Base-by-base conservation (phyloP, 306 rosid species). In the Cicer bijugum region DNA sequence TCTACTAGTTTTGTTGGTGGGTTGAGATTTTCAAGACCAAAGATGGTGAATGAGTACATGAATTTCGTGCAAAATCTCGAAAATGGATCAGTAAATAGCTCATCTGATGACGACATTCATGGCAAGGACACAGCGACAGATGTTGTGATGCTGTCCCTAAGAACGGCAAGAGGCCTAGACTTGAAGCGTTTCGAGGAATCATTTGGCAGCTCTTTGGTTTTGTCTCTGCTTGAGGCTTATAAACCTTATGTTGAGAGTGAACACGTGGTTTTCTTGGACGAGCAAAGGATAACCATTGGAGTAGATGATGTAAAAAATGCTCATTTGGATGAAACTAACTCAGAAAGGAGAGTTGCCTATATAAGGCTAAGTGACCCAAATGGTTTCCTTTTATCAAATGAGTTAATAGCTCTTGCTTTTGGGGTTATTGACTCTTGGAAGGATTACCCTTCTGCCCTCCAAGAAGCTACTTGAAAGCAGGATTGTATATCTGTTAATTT, bases 371-470 rank as follows among this genome's bases (percentile, higher is more conserved):
- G 93, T 77, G 97, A 94, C 69, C 99, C 99, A 20, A 89, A 91
- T 68, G 97, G 99, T 72, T 94, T 94, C 80, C 92, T 94, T 55
- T 82, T 94, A 77, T 94, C 97, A 37, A 89, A 91, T 75, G 97
- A 91, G 72, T 68, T 95, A 59, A 95, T 95, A 82, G 75, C 99
- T 56, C 87, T 83, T 50, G 99, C 97, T 67, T 91, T 95, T 80
- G 65, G 88, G 69, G 89, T 68, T 48, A 75, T 88, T 69, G 88
- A 93, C 68, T 89, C 96, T 52, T 86, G 83, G 82, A 62, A 59
- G 17, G 82, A 23, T 46, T 51, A 39, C 15, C 57, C 69, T 80
- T 33, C 15, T 42, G 4, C n/a, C 12, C 28, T 7, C 38, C 23
- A 66, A 47, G 81, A 71, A 51, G 51, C 53, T 62, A 37, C 45